Evolutionary conservation across 148 eudicot species (phyloP).

Genomic region (Rhododendron griersonianum): DNA sequence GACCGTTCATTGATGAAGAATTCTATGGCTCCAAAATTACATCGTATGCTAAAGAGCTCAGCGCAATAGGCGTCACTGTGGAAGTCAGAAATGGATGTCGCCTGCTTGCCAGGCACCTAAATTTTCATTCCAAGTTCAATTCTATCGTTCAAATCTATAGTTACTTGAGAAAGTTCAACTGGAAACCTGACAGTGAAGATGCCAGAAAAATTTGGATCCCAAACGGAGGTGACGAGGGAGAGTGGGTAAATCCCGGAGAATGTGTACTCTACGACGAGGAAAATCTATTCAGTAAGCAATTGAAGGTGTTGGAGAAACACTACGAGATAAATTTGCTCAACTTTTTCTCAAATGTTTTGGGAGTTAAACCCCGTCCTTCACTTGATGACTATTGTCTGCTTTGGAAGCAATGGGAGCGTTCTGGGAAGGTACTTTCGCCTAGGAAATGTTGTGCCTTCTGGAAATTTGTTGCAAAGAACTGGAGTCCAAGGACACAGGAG

Average conservation of each 20-base stretch:
- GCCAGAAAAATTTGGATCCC: constrained; percentile 46
- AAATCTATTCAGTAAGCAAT: constrained; percentile 28
- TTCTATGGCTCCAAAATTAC: constrained; percentile 40
- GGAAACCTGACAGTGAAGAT: constrained; percentile 29
- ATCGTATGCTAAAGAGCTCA: constrained; percentile 39
- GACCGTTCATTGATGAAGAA: constrained; percentile 56
- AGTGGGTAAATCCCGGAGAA: constrained; percentile 40
- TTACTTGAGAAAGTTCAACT: constrained; percentile 26
- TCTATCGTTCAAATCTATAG: constrained; percentile 38
- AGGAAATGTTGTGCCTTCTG: constrained; percentile 51
- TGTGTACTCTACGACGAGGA: constrained; percentile 52
- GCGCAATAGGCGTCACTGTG: constrained; percentile 34
- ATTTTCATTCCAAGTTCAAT: constrained; percentile 22
- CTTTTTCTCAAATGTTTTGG: constrained; percentile 37
- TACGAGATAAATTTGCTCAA: constrained; percentile 28
- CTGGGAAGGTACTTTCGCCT: constrained; percentile 22
- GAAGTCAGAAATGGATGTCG: constrained; percentile 18
- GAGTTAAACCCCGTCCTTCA: constrained; percentile 42
- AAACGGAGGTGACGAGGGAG: constrained; percentile 28
- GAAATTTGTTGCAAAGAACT: constrained; percentile 28
- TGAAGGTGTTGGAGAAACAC: constrained; percentile 37
- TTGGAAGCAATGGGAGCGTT: constrained; percentile 62
- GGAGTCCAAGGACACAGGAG: constrained; percentile 22
- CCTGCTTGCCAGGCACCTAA: constrained; percentile 37
- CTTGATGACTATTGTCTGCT: constrained; percentile 45